Base-by-base conservation (phyloP, 2,329 filamentous ascomycete genomes). In the Periconia digitata region DNA sequence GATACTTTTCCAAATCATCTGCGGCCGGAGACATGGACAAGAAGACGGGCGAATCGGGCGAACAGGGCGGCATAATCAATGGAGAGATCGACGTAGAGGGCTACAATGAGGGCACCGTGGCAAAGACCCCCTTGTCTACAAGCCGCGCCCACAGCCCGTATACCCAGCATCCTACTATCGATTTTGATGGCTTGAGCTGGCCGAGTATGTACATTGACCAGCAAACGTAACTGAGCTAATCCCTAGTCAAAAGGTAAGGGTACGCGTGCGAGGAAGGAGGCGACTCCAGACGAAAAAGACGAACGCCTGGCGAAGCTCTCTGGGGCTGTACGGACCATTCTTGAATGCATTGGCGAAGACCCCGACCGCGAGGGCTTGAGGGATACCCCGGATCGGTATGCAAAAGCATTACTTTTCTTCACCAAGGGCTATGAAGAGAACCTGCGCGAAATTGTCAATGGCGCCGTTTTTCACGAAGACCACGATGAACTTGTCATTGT, bases 361-460 rank as follows among this genome's bases (percentile, higher is more conserved):
- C 82, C 83, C 0, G 79, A 84, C 50, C 76, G 83, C 42, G 83
- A 86, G 63, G 83, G 83, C 3, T 71, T 86, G 45, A 75, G 78
- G n/a, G 78, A 79, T 42, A 86, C 83, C 0, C 94, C 94, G 0
- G 84, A 88, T 64, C 83, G 94, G 52, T 97, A 97, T 71, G 92
- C 94, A 41, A 92, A 95, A 73, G 94, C 94, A 15, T 85, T 99
- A 83, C 83, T 97, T 54, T 95, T 88, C 77, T 91, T 97, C 72
- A 99, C 94, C 6, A 91, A 95, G 71, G 94, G 94, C 37, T 99
- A 99, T 70, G 91, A 97, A 75, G 85, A 95, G 76, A 96, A 96
- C 64, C 83, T 96, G 45, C 80, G 85, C 51, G 89, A 95, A 67
- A 88, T 97, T 56, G 89, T 97, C 53, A 96, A 97, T 70, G 83